A percentile compares a stretch with the other conserved stretches of the same genome.
phyloP scores from a whole-genome alignment of 208 protist species.

The Wallacemonas collosoma region DNA sequence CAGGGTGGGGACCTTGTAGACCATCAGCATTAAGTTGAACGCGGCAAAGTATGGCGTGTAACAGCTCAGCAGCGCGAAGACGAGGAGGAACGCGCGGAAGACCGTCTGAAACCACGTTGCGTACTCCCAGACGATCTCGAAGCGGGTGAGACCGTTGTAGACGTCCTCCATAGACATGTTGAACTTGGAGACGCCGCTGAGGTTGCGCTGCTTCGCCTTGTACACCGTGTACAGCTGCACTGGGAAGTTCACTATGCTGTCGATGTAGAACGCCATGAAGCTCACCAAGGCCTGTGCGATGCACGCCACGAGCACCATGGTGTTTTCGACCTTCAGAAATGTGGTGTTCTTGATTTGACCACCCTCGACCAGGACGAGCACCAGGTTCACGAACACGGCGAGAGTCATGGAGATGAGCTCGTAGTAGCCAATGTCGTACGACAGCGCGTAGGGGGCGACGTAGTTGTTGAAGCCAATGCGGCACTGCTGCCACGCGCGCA shows the following conservation, averaged over 20 bases:
- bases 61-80: conserved; percentile 63
- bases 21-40: conserved; percentile 69
- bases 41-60: conserved; percentile 73
- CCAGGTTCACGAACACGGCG: conserved; percentile 57
- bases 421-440: conserved; percentile 52
- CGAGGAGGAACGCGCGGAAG: conserved; percentile 55
- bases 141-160: conserved; percentile 40
- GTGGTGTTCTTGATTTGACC: conserved; percentile 1
- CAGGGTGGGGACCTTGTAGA: conserved; percentile 76
- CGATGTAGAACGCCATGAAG: conserved; percentile 43
- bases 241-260: conserved; percentile 56
- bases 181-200: conserved; percentile 35
- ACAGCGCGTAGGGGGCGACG: conserved; percentile 49
- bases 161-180: conserved; percentile 58
- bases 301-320: conserved; percentile 29
- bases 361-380: conserved; percentile 55
- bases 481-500: conserved; percentile 18
- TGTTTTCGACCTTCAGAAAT: conserved; percentile 5
- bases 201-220: conserved; percentile 58
- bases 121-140: conserved; percentile 46
- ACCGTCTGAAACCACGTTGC: conserved; percentile 48
- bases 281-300: conserved; percentile 55
- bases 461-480: conserved; percentile 57
- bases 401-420: conserved; percentile 58
- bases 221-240: conserved; percentile 59